phyloP scores from a whole-genome alignment of 139 green algal species.

The Yamagishiella unicocca region DNA sequence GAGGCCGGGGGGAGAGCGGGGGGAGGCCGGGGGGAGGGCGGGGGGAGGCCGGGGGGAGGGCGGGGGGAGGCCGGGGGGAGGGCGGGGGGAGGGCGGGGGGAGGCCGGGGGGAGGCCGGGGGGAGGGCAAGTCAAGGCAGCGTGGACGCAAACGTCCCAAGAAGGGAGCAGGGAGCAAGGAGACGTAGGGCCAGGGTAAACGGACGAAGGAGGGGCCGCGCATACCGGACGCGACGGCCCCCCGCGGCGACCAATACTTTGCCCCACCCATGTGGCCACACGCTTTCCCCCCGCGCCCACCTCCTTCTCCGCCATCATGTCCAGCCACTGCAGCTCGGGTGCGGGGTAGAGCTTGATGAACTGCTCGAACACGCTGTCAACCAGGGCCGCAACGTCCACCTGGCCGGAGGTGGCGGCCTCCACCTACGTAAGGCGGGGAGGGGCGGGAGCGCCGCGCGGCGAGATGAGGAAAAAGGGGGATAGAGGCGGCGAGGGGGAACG shows the following conservation, averaged over 20 bases:
- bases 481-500: not conserved
- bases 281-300: not conserved
- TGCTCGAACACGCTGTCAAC: conserved; percentile 11
- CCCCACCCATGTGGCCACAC: not conserved
- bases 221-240: too few species aligned
- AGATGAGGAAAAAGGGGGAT: not conserved
- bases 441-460: not conserved
- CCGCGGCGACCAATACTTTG: too few species aligned
- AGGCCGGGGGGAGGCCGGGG: too few species aligned
- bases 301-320: conserved; percentile 38
- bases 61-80: too few species aligned
- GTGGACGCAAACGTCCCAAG: too few species aligned
- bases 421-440: not conserved
- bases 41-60: not conserved
- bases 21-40: not conserved
- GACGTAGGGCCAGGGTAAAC: too few species aligned
- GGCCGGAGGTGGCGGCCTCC: not conserved
- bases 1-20: not conserved
- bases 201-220: too few species aligned
- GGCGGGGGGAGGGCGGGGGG: not conserved
- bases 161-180: too few species aligned
- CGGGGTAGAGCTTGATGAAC: conserved; percentile 6
- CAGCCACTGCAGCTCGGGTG: conserved; percentile 45
- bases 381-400: not conserved
- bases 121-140: too few species aligned